A percentile compares a stretch with the other conserved stretches of the same genome.
phyloP scores from a whole-genome alignment of 202 grass and related monocot genomes.

The Panicum hallii region DNA sequence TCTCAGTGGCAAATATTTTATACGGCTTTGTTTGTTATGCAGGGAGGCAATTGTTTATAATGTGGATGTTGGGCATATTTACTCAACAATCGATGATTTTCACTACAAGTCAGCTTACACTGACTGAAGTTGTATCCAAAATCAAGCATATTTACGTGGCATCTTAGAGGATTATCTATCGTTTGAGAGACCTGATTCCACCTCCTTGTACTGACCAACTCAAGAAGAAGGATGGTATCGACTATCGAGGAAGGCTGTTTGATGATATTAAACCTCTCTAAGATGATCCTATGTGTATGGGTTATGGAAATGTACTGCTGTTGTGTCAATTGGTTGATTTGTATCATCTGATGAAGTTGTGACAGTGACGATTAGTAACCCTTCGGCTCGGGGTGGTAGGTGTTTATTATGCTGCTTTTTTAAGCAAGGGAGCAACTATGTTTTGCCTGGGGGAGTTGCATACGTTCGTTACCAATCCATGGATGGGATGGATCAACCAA shows the following conservation, averaged over 20 bases:
- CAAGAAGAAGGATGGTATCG: background rate
- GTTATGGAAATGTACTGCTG: background rate
- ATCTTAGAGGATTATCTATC: background rate
- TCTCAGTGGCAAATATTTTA: background rate
- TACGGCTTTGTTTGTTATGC: background rate
- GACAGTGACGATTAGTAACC: background rate
- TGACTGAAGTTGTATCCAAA: background rate
- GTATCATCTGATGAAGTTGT: background rate
- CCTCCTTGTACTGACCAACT: background rate
- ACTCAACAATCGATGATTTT: constrained; percentile 36
- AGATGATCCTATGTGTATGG: background rate
- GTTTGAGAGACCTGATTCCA: background rate
- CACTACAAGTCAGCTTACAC: background rate
- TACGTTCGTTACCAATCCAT: too few species aligned
- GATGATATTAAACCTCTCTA: background rate
- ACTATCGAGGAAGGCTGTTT: background rate
- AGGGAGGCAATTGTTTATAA: background rate
- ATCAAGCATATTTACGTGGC: background rate
- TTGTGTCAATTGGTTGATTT: background rate
- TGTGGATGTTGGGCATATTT: background rate
- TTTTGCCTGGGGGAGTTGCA: too few species aligned
- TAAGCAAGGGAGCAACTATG: too few species aligned
- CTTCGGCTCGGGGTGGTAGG: too few species aligned
- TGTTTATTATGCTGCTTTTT: too few species aligned
- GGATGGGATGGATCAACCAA: too few species aligned